Conservation (phyloP, 169 alveolate genomes). For the Cryptosporidium felis region DNA sequence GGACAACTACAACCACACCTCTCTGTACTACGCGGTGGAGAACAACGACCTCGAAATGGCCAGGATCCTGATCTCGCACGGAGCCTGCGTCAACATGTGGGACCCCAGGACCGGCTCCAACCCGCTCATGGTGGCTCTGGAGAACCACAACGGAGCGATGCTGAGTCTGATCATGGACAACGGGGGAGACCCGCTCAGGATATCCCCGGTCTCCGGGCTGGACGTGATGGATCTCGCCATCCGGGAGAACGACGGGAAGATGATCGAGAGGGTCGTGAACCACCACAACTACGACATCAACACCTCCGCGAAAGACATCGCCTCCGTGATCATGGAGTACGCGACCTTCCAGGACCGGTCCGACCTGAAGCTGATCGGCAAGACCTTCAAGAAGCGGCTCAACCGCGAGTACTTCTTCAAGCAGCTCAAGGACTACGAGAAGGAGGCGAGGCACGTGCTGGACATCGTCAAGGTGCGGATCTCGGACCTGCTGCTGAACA, state of each 20-base stretch:
- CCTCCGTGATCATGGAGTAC: conserved; percentile 19
- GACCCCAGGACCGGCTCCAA: conserved; percentile 58
- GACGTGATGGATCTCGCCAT: conserved; percentile 69
- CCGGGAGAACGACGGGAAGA: conserved; percentile 11
- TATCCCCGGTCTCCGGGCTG: conserved; percentile 48
- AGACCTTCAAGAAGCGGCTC: not conserved
- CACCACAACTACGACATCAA: conserved; percentile 39
- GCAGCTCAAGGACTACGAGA: conserved; percentile 15
- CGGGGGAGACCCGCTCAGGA: conserved; percentile 65
- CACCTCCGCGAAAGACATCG: conserved; percentile 5
- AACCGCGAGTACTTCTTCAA: conserved; percentile 19
- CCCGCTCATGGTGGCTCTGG: conserved; percentile 47
- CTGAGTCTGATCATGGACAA: conserved; percentile 33
- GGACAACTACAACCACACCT: conserved; percentile 58
- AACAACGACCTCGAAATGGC: conserved; percentile 69
- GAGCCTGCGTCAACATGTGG: conserved; percentile 59
- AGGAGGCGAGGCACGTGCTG: conserved; percentile 60
- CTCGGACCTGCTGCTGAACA: conserved; percentile 8
- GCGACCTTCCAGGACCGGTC: conserved; percentile 17
- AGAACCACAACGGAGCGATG: conserved; percentile 71
- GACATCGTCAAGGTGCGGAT: conserved; percentile 16
- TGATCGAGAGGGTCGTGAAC: conserved; percentile 44
- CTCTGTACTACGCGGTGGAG: conserved; percentile 55
- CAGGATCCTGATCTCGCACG: conserved; percentile 2
- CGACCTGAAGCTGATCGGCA: conserved; percentile 20